phyloP scores from a whole-genome alignment of 441 rosid species.

The Cnidoscolus chayamansa region DNA sequence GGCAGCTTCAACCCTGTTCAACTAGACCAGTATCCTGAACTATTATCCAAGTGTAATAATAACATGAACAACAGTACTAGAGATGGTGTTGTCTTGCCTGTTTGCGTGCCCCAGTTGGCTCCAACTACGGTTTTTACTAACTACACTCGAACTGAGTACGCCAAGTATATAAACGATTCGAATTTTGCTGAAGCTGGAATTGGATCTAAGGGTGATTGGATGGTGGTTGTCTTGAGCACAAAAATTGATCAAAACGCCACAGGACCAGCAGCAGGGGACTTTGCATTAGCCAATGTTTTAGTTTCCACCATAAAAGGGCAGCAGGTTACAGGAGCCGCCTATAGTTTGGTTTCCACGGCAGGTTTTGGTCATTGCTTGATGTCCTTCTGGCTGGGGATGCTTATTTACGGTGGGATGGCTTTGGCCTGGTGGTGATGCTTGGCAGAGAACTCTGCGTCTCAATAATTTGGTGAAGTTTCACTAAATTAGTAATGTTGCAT shows the following conservation, averaged over 20 bases:
- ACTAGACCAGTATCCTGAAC: slow-evolving; percentile 34
- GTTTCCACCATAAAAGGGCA: slow-evolving; percentile 29
- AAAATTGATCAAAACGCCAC: slow-evolving; percentile 23
- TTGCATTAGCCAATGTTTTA: slow-evolving; percentile 23
- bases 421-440: not conserved
- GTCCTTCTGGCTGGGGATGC: slow-evolving; percentile 14
- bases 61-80: slow-evolving; percentile 39
- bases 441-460: not conserved
- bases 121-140: slow-evolving; percentile 60
- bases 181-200: slow-evolving; percentile 53
- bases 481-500: too few species aligned
- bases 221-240: slow-evolving; percentile 55
- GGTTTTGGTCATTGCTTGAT: slow-evolving; percentile 19
- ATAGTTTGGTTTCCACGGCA: slow-evolving; percentile 5
- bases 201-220: slow-evolving; percentile 65
- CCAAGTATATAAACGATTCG: slow-evolving; percentile 50
- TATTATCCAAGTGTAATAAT: slow-evolving; percentile 52
- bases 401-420: not conserved
- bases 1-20: slow-evolving; percentile 26
- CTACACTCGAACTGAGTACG: slow-evolving; percentile 48
- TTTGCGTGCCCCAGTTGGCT: slow-evolving; percentile 52
- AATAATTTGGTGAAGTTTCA: too few species aligned
- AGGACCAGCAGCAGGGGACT: slow-evolving; percentile 36
- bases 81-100: slow-evolving; percentile 57
- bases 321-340: slow-evolving; percentile 35